Evolutionary conservation across 768 basidiomycete genomes (phyloP).

Genomic region (Cubamyces lactineus): DNA sequence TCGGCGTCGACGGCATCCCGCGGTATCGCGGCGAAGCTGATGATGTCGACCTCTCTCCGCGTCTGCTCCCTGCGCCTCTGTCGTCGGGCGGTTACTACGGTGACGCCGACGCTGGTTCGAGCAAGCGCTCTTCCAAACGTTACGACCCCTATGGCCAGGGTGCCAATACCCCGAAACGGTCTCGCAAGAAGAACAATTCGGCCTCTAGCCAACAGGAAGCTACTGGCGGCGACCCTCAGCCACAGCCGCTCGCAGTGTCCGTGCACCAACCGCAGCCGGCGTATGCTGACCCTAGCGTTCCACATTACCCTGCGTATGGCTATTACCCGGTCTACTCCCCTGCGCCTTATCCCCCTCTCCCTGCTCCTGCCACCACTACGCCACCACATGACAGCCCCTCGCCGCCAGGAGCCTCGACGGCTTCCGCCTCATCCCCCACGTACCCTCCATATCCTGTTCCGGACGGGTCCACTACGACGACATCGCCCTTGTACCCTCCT

Average conservation of each 20-base stretch:
- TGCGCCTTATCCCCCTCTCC: slow-evolving; percentile 19
- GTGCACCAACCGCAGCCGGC: slow-evolving; percentile 22
- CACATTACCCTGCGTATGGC: slow-evolving; percentile 25
- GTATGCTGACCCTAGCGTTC: slow-evolving; percentile 17
- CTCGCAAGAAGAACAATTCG: slow-evolving; percentile 31
- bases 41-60: slow-evolving; percentile 47
- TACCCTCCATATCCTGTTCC: slow-evolving; percentile 11
- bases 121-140: slow-evolving; percentile 35
- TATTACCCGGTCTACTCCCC: slow-evolving; percentile 27
- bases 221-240: slow-evolving; percentile 21
- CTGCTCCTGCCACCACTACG: slow-evolving; percentile 16
- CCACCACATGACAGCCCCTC: slow-evolving; percentile 22
- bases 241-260: slow-evolving; percentile 11
- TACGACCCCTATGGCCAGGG: slow-evolving; percentile 36
- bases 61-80: slow-evolving; percentile 32
- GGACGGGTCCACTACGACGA: neutral
- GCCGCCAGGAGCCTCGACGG: neutral
- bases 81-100: slow-evolving; percentile 27
- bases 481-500: slow-evolving; percentile 20
- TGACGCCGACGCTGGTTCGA: slow-evolving; percentile 23
- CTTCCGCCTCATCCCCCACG: slow-evolving; percentile 3
- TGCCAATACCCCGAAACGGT: slow-evolving; percentile 26
- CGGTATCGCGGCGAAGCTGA: slow-evolving; percentile 86
- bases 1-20: slow-evolving; percentile 80
- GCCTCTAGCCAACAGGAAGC: slow-evolving; percentile 26